Evolutionary conservation across 345 rosid species (phyloP).

Genomic region (Populus davidiana): DNA sequence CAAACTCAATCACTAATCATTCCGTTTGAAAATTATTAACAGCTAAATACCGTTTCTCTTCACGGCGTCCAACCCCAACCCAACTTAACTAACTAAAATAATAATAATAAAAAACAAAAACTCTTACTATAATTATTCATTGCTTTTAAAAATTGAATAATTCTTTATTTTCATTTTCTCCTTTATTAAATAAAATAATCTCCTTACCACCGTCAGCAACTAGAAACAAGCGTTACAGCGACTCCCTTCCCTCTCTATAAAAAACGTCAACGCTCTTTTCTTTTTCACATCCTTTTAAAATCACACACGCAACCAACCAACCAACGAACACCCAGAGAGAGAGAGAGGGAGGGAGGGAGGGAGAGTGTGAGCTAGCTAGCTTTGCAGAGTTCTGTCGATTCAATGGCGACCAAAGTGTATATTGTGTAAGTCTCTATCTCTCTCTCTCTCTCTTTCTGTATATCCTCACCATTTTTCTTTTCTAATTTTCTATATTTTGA

Average conservation of each 20-base stretch:
- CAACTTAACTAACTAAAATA: neutral
- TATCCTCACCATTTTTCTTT: neutral
- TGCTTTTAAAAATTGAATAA: neutral
- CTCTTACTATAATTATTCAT: neutral
- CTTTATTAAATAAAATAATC: neutral
- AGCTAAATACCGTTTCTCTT: neutral
- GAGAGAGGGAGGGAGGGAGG: neutral
- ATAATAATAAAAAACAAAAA: neutral
- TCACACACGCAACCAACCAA: neutral
- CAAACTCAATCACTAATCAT: constrained; percentile 7
- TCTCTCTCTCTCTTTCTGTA: constrained; percentile 13
- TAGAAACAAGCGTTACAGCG: constrained; percentile 40
- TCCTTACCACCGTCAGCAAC: constrained; percentile 13
- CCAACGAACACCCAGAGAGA: neutral
- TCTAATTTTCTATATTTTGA: neutral
- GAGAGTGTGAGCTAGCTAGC: neutral
- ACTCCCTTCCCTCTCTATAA: constrained; percentile 1
- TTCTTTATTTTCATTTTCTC: neutral
- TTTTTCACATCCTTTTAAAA: neutral
- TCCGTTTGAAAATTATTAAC: constrained; percentile 5
- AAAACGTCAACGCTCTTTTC: constrained; percentile 18
- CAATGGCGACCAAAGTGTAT: constrained; percentile 21
- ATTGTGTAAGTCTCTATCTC: constrained; percentile 15
- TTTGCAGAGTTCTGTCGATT: neutral
- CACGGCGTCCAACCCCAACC: neutral